phyloP scores from a whole-genome alignment of 352 stramenopile genomes.

The Thalassiosira delicatula region DNA sequence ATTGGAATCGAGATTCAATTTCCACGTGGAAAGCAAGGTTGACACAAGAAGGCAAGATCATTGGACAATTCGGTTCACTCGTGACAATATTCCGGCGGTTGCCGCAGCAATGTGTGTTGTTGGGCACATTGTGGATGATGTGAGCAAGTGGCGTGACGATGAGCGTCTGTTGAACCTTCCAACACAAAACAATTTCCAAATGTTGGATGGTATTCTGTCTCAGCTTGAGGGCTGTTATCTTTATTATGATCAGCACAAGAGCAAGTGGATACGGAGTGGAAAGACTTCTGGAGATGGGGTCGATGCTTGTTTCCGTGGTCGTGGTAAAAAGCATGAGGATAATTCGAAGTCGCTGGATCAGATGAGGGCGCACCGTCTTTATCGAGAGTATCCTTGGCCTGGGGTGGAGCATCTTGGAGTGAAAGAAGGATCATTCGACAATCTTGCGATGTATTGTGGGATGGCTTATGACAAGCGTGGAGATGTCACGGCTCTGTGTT shows the following conservation, averaged over 20 bases:
- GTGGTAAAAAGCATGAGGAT: conserved; percentile 15
- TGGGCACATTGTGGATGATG: conserved; percentile 28
- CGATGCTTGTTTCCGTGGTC: background rate
- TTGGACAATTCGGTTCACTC: conserved; percentile 9
- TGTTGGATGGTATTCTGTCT: background rate
- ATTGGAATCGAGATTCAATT: background rate
- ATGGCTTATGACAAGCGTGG: conserved; percentile 3
- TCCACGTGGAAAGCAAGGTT: conserved; percentile 8
- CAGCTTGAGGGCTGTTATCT: conserved; percentile 21
- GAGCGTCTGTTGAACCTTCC: conserved; percentile 20
- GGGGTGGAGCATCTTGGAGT: conserved; percentile 12
- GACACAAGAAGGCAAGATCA: background rate
- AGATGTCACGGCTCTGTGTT: background rate
- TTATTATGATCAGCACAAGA: conserved; percentile 12
- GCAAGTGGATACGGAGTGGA: conserved; percentile 21
- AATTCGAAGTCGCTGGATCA: conserved; percentile 13
- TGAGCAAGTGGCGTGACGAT: background rate
- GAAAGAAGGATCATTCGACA: conserved; percentile 20
- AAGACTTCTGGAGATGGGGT: background rate
- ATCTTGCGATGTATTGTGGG: conserved; percentile 23
- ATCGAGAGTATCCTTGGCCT: conserved; percentile 5
- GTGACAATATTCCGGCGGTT: conserved; percentile 24
- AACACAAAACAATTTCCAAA: background rate
- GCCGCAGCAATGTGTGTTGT: conserved; percentile 20
- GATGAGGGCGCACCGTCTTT: conserved; percentile 16